phyloP scores from a whole-genome alignment of 805 yeast genomes.

The Pichia gijzeniarum region DNA sequence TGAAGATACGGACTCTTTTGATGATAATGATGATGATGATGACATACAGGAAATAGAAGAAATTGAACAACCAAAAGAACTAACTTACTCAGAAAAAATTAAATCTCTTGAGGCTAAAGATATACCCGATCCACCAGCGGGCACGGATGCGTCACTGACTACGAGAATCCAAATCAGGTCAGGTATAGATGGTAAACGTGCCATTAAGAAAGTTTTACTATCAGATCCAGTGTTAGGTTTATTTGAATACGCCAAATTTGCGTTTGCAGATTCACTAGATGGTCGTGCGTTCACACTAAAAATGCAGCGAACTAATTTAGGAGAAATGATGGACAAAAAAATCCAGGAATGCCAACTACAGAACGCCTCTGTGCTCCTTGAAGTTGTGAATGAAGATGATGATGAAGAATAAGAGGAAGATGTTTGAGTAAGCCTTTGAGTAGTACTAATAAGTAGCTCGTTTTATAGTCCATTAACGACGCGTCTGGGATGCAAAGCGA shows the following conservation, averaged over 20 bases:
- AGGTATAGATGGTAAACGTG: constrained; percentile 71
- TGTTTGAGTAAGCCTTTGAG: too few species aligned
- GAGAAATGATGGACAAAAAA: constrained; percentile 45
- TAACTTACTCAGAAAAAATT: constrained; percentile 17
- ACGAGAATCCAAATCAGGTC: constrained; percentile 86
- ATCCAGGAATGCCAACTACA: constrained; percentile 71
- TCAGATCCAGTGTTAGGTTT: constrained; percentile 53
- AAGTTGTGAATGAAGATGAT: constrained; percentile 33
- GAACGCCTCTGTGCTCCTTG: constrained; percentile 76
- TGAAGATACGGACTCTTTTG: constrained; percentile 14
- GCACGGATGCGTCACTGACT: constrained; percentile 40
- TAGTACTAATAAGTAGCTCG: too few species aligned
- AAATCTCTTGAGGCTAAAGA: constrained; percentile 24
- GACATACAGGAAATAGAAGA: constrained; percentile 18
- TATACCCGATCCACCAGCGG: constrained; percentile 56
- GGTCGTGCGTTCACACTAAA: constrained; percentile 50
- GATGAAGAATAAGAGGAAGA: constrained; percentile 3
- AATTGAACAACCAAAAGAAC: constrained; percentile 13
- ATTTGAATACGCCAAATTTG: constrained; percentile 61
- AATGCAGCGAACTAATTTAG: constrained; percentile 52
- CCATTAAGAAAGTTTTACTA: constrained; percentile 60
- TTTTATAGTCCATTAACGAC: too few species aligned
- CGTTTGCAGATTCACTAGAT: constrained; percentile 37
- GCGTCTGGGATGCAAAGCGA: too few species aligned
- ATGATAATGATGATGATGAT: constrained; percentile 24